These are phyloP conservation scores for Pichia deserticola DNA, from an alignment of 805 yeast genomes.

Conservation along the genomic window DNA sequence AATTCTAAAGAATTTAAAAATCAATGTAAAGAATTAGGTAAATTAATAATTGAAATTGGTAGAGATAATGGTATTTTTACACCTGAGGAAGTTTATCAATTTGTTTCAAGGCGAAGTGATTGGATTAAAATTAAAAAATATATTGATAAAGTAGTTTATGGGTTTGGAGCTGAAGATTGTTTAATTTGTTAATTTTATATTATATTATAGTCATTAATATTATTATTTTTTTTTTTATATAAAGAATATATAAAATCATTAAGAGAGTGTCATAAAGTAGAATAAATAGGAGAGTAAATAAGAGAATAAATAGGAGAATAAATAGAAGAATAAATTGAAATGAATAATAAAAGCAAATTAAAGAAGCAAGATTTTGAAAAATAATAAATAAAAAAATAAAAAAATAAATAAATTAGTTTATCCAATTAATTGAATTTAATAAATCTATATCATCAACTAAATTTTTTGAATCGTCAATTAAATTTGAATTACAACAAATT, in stretches of 20 bases:
- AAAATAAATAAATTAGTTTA: neutral
- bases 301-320: neutral
- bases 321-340: neutral
- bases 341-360: neutral
- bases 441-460: neutral
- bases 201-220: no score
- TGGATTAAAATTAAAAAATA: slow-evolving; percentile 71
- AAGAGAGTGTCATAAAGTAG: no score
- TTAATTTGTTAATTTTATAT: slow-evolving; percentile 34
- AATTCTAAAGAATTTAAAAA: slow-evolving; percentile 31
- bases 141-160: slow-evolving; percentile 94
- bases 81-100: slow-evolving; percentile 91
- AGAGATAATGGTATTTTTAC: slow-evolving; percentile 83
- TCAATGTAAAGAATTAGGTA: slow-evolving; percentile 80
- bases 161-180: slow-evolving; percentile 79
- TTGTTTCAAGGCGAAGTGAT: slow-evolving; percentile 80
- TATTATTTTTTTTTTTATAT: no score
- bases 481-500: neutral
- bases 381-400: neutral
- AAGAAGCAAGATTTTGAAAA: no score
- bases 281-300: no score
- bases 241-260: no score
- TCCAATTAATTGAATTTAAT: slow-evolving; percentile 1
- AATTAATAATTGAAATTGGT: slow-evolving; percentile 71
- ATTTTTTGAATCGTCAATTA: neutral